Evolutionary conservation across 768 basidiomycete genomes (phyloP), one percentile per base, ranked within the genome.

Genomic region (Hypsizygus marmoreus): DNA sequence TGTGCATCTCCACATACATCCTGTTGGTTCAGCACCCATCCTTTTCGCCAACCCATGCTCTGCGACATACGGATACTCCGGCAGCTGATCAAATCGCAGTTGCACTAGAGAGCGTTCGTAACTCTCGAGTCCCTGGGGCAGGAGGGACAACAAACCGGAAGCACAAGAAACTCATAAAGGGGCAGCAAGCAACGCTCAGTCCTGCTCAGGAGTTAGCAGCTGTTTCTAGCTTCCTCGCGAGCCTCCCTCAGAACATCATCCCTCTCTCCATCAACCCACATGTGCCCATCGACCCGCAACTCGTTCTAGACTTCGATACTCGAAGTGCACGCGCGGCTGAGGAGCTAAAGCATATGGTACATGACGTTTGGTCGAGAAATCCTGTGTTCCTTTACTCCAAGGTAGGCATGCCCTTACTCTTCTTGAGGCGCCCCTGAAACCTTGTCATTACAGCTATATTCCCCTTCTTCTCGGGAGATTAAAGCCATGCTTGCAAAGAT

Each of bases 281-380:
- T 9, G 52, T 55, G 9, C 79, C 88, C 6, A 80, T 91, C 47
- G 89, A 92, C 61, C 88, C 91, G 3, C 79, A 89, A 56, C 79
- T 91, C 45, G 77, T 93, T 4, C 75, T 93, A 31, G 90, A 88
- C 56, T 93, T 92, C 60, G 88, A 92, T 60, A 86, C 86, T 0
- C 78, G 82, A n/a, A 71, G 78, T 32, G 67, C 77, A 2, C 74
- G 76, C 11, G 87, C 88, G 1, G 55, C 59, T 14, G 76, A 80
- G 25, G 88, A 91, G 62, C 68, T 91, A 24, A 61, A 66, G 25
- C 68, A 70, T 1, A 71, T 91, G 60, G 76, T 83, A 6, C 66
- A 73, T 1, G 81, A 88, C 23, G 80, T 86, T 1, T 91, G 90
- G 90, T 55, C 73, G 3, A 74, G 77, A 28, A 82, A 87, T 55